Percentiles rank a stretch among this genome's conserved stretches.
Conservation (phyloP, 2,329 filamentous ascomycete species). For the Neofusicoccum kwambonambiense region DNA sequence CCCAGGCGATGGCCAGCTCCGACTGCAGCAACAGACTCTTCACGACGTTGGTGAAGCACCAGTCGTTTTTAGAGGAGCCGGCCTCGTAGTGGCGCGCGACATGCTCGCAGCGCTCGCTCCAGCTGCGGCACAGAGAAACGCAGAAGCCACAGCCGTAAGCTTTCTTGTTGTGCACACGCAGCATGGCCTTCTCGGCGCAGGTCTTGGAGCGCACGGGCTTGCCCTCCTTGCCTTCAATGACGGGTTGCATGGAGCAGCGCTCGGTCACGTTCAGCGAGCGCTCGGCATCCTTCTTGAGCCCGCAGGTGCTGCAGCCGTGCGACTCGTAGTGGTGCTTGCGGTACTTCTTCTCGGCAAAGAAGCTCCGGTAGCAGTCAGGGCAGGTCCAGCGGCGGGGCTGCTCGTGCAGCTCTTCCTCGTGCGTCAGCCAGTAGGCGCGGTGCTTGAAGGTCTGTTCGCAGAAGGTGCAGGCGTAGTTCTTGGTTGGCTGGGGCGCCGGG, state of each 20-base stretch:
- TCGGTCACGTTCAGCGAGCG: background rate
- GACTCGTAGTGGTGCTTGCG: slow-evolving; percentile 67
- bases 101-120: slow-evolving; percentile 67
- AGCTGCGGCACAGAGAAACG: slow-evolving; percentile 60
- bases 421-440: slow-evolving; percentile 69
- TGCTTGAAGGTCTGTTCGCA: slow-evolving; percentile 65
- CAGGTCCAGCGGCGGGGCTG: slow-evolving; percentile 67
- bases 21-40: slow-evolving; percentile 67
- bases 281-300: slow-evolving; percentile 50
- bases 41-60: slow-evolving; percentile 68
- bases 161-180: slow-evolving; percentile 57
- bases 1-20: slow-evolving; percentile 62
- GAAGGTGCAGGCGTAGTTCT: slow-evolving; percentile 46
- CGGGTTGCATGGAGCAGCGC: slow-evolving; percentile 1
- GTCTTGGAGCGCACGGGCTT: slow-evolving; percentile 6
- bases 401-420: slow-evolving; percentile 69
- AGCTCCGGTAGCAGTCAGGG: slow-evolving; percentile 66
- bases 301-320: slow-evolving; percentile 58
- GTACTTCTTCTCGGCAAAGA: slow-evolving; percentile 67
- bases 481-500: slow-evolving; percentile 20
- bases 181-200: slow-evolving; percentile 13
- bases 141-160: slow-evolving; percentile 71
- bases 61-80: slow-evolving; percentile 56
- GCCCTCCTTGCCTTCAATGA: slow-evolving; percentile 7
- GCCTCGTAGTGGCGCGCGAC: slow-evolving; percentile 68